phyloP scores from a whole-genome alignment of 441 rosid genomes.

The Gossypium schwendimanii region DNA sequence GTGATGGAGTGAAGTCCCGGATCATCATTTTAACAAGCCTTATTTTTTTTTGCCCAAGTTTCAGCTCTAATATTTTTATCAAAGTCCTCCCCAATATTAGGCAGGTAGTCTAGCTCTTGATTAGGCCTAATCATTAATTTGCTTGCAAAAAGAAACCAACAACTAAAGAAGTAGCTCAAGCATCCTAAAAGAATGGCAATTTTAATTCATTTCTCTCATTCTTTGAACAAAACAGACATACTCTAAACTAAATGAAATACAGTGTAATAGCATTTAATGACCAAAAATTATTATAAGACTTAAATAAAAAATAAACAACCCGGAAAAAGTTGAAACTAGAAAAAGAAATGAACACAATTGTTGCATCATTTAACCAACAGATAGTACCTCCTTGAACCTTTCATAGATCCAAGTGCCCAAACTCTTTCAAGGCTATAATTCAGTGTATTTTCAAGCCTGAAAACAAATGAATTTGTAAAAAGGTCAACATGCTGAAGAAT shows the following conservation, averaged over 20 bases:
- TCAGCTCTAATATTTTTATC: too few relatives aligned
- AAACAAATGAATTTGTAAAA: conserved; percentile 3
- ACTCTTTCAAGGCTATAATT: conserved; percentile 93
- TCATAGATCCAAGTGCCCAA: conserved; percentile 83
- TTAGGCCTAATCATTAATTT: neutral
- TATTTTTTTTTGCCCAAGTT: too few relatives aligned
- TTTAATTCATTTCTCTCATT: conserved; percentile 5
- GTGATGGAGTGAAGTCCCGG: too few relatives aligned
- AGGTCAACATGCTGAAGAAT: neutral
- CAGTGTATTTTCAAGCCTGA: conserved; percentile 93
- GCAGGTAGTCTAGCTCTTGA: too few relatives aligned
- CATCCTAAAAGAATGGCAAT: neutral
- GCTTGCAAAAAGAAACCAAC: neutral
- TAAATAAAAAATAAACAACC: neutral
- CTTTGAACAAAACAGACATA: neutral
- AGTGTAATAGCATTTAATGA: neutral
- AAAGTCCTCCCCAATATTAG: too few relatives aligned
- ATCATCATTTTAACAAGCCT: too few relatives aligned
- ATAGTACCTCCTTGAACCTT: conserved; percentile 72
- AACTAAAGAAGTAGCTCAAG: neutral
- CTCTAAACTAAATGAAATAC: neutral
- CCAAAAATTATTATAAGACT: neutral
- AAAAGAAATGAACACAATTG: neutral
- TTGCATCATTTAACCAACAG: neutral
- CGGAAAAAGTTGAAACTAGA: neutral